Conservation (phyloP, 345 rosid species). For the Sisymbrium irio region DNA sequence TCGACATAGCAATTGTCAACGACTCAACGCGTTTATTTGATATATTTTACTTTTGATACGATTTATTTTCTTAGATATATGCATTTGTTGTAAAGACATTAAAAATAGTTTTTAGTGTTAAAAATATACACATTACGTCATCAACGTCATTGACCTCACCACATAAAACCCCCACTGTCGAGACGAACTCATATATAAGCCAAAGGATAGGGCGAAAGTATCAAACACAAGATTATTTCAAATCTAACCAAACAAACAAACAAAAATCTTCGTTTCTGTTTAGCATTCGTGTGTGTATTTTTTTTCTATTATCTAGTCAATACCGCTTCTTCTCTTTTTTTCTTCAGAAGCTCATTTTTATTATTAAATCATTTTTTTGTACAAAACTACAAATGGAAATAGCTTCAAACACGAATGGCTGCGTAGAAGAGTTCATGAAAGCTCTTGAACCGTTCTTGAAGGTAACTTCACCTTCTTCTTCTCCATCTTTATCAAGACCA, state of each 20-base stretch:
- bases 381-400: slow-evolving; percentile 29
- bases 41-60: background rate
- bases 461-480: slow-evolving; percentile 37
- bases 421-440: slow-evolving; percentile 55
- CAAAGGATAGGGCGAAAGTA: slow-evolving; percentile 3
- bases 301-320: background rate
- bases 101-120: background rate
- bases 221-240: slow-evolving; percentile 24
- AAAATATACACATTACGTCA: slow-evolving; percentile 4
- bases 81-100: background rate
- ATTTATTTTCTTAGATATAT: background rate
- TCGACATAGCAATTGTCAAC: slow-evolving; percentile 10
- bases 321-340: background rate
- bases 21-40: background rate
- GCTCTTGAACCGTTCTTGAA: slow-evolving; percentile 70
- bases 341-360: background rate
- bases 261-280: background rate
- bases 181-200: slow-evolving; percentile 30
- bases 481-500: background rate
- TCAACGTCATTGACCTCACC: slow-evolving; percentile 10
- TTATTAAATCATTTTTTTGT: background rate
- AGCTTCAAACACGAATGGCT: slow-evolving; percentile 41
- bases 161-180: background rate
- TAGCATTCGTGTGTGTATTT: background rate
- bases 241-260: slow-evolving; percentile 8